These are phyloP conservation scores for Dujonia santamariae DNA, from an alignment of 1,139 yeast species.

Conservation along the genomic window DNA sequence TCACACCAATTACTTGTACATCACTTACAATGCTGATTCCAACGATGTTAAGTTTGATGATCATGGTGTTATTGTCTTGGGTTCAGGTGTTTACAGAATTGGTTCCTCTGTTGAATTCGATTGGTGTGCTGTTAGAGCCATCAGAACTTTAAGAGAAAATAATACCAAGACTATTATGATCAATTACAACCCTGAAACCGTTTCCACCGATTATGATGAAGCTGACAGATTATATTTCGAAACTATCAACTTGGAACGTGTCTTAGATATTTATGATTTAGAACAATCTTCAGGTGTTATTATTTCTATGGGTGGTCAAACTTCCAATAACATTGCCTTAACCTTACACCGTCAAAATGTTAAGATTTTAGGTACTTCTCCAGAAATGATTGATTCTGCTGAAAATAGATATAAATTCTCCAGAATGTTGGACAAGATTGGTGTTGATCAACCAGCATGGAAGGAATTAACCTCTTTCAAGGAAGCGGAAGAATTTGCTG, in stretches of 20 bases:
- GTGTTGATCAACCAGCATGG: conserved; percentile 99
- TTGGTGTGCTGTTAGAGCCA: conserved; percentile 96
- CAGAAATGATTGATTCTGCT: conserved; percentile 98
- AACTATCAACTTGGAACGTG: conserved; percentile 92
- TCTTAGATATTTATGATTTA: conserved; percentile 90
- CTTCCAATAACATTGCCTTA: conserved; percentile 94
- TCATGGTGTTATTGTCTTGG: conserved; percentile 85
- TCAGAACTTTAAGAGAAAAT: conserved; percentile 85
- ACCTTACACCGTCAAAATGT: conserved; percentile 93
- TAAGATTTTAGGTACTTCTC: conserved; percentile 94
- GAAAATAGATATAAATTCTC: conserved; percentile 98
- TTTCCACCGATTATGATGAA: conserved; percentile 96
- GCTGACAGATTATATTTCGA: conserved; percentile 97
- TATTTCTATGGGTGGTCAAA: conserved; percentile 98
- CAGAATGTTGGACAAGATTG: conserved; percentile 94
- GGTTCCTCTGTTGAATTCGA: conserved; percentile 95
- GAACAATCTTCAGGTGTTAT: conserved; percentile 92
- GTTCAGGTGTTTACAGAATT: conserved; percentile 92
- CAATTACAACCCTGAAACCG: conserved; percentile 98
- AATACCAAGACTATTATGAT: conserved; percentile 94
- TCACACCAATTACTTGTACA: conserved; percentile 87
- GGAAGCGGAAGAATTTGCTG: conserved; percentile 93
- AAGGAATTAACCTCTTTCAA: conserved; percentile 91
- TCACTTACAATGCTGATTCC: conserved; percentile 91
- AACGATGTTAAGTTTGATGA: conserved; percentile 84